Percentiles rank a stretch among this genome's conserved stretches.
Evolutionary conservation across 495 filamentous ascomycete species (phyloP).

Genomic region (Lasiosphaeria hispida): DNA sequence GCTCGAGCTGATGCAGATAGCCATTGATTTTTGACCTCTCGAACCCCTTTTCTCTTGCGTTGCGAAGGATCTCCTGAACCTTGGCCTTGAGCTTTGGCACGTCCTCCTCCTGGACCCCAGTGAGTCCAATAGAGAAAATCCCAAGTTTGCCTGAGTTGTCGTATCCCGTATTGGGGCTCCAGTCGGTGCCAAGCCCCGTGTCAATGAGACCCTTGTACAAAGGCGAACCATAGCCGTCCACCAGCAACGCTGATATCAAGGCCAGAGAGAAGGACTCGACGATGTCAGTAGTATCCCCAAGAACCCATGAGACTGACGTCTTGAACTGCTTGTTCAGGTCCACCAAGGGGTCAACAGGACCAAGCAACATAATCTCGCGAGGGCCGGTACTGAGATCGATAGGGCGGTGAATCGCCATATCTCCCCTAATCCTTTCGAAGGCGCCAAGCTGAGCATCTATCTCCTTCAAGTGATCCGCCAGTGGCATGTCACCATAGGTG

Average conservation of each 20-base stretch:
- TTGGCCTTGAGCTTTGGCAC: constrained; percentile 72
- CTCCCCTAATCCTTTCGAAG: constrained; percentile 67
- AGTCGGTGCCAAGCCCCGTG: constrained; percentile 85
- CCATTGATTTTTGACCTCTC: constrained; percentile 87
- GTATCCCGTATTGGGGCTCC: constrained; percentile 89
- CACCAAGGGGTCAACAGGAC: constrained; percentile 85
- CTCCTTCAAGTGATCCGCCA: constrained; percentile 74
- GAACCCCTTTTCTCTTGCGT: constrained; percentile 70
- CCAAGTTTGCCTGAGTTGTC: constrained; percentile 72
- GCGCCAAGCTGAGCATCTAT: constrained; percentile 66
- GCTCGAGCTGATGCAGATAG: constrained; percentile 87
- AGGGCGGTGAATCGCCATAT: constrained; percentile 71
- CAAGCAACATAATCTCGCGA: constrained; percentile 64
- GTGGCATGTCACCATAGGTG: constrained; percentile 91
- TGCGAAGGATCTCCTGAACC: constrained; percentile 64
- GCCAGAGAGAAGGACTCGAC: constrained; percentile 83
- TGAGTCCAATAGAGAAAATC: constrained; percentile 87
- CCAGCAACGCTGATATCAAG: constrained; percentile 74
- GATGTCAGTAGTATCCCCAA: constrained; percentile 76
- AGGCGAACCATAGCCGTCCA: constrained; percentile 94
- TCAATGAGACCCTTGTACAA: constrained; percentile 90
- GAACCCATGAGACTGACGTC: constrained; percentile 88
- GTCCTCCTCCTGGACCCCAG: constrained; percentile 75
- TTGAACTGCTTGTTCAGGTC: constrained; percentile 85
- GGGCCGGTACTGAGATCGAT: constrained; percentile 68